These are phyloP conservation scores for Colletotrichum sp. DNA, from an alignment of 2,329 filamentous ascomycete species.

Conservation along the genomic window DNA sequence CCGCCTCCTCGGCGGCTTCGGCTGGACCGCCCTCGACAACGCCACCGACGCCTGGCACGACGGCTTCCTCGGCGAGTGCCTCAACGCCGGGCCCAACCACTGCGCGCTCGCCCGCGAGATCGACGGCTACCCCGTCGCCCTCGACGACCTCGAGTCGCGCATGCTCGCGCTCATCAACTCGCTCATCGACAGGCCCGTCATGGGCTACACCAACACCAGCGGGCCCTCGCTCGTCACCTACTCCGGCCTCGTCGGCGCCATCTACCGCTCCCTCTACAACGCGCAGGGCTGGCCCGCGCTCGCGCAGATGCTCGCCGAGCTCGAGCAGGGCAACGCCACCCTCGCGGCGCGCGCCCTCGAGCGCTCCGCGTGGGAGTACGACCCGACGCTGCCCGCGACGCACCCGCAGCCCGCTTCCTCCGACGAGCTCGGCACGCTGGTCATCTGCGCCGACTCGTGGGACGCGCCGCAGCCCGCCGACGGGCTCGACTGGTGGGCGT, in stretches of 20 bases:
- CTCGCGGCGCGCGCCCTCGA: conserved; percentile 45
- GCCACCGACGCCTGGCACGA: conserved; percentile 53
- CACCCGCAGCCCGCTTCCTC: conserved; percentile 32
- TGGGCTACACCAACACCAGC: conserved; percentile 39
- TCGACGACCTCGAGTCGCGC: conserved; percentile 40
- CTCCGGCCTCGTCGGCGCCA: conserved; percentile 39
- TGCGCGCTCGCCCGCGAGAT: conserved; percentile 47
- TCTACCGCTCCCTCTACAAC: conserved; percentile 50
- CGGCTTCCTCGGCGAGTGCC: conserved; percentile 55
- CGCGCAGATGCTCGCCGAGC: conserved; percentile 45
- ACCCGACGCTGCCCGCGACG: conserved; percentile 38
- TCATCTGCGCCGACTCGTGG: conserved; percentile 52
- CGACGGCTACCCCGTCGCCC: conserved; percentile 31
- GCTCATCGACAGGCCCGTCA: conserved; percentile 40
- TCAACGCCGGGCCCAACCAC: conserved; percentile 49
- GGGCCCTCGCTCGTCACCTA: conserved; percentile 53
- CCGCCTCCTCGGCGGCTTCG: conserved; percentile 49
- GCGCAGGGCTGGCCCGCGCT: conserved; percentile 45
- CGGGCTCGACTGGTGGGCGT: conserved; percentile 49
- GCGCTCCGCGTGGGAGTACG: conserved; percentile 40
- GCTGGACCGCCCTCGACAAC: conserved; percentile 53
- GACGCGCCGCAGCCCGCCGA: conserved; percentile 43
- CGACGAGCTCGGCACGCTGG: conserved; percentile 43
- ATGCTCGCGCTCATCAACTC: conserved; percentile 42
- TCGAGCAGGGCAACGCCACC: conserved; percentile 50